Base-by-base conservation (phyloP, 2,329 filamentous ascomycete species). In the Amesomyces nigricolor region DNA sequence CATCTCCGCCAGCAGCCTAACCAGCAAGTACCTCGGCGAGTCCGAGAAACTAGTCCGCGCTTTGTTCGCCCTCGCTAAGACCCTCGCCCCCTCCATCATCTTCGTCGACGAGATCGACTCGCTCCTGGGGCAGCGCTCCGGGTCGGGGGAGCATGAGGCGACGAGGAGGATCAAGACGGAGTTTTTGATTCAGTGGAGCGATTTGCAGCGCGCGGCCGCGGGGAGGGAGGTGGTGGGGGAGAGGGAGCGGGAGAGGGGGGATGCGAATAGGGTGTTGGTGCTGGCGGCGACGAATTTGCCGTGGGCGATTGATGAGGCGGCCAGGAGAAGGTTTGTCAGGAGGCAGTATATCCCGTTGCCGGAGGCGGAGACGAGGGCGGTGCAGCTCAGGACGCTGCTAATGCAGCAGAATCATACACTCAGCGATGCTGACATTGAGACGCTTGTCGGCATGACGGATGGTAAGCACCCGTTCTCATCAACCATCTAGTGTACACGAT, bases 21-120 rank as follows among this genome's bases (percentile, higher is more conserved):
- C 92, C 1, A 95, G 89, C 67, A 99, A 99, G 72, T 99, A 92
- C 70, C 80, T 97, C 9, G 94, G 94, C 44, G 94, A 99, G 68
- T 95, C 89, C 0, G 94, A 99, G 72, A 99, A 99, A 71, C 82
- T 99, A 4, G 94, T 99, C 2, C 84, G 91, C 37, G 94, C 94
- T 3, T 76, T 99, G 0, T 99, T 99, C 68, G 82, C 83, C 0
- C 75, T 97, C n/a, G 91, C 94, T 5, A 95, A 95, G 69, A 79
- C 84, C 37, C 78, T 97, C 44, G 91, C 94, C 0, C 94, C 94
- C 0, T 94, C 88, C 58, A 97, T 99, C 68, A 97, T 99, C 56
- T 99, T 99, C 64, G 91, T 99, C 4, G 94, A 99, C 66, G 94
- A 99, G 69, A 99, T 99, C 60, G 94, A 99, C 69, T 96, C 91